Evolutionary conservation across 805 yeast species (phyloP).

Genomic region (Wickerhamiella slavikovae): DNA sequence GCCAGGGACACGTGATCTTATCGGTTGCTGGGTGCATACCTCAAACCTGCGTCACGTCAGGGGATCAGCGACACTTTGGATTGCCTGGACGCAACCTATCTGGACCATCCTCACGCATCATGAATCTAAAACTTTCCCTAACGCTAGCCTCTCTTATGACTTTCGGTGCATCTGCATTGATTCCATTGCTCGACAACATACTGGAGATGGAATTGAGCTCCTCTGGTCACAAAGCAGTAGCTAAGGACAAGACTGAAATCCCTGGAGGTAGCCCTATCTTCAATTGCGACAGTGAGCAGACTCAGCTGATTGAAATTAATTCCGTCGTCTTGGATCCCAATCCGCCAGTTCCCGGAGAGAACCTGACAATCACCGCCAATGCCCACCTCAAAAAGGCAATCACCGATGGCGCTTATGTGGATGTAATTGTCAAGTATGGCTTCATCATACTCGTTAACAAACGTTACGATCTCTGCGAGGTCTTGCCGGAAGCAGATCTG

Average conservation of each 20-base stretch:
- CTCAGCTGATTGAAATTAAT: conserved; percentile 45
- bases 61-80: too few relatives aligned
- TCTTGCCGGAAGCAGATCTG: conserved; percentile 62
- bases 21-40: too few relatives aligned
- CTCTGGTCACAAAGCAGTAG: too few relatives aligned
- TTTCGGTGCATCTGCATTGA: too few relatives aligned
- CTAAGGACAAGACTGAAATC: background rate
- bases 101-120: too few relatives aligned
- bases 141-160: too few relatives aligned
- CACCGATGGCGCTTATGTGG: conserved; percentile 80
- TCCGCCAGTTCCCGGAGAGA: conserved; percentile 76
- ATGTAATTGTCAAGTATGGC: conserved; percentile 82
- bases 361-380: conserved; percentile 56
- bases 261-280: conserved; percentile 67
- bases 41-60: too few relatives aligned
- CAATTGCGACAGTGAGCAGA: conserved; percentile 44
- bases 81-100: too few relatives aligned
- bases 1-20: too few relatives aligned
- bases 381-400: conserved; percentile 40
- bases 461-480: conserved; percentile 85
- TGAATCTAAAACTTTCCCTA: too few relatives aligned
- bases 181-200: too few relatives aligned
- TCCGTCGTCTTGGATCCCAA: conserved; percentile 50
- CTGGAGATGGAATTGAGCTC: too few relatives aligned
- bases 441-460: conserved; percentile 73